Percentiles rank a stretch among this genome's conserved stretches.
phyloP scores from a whole-genome alignment of 345 rosid genomes.

The Salix purpurea region DNA sequence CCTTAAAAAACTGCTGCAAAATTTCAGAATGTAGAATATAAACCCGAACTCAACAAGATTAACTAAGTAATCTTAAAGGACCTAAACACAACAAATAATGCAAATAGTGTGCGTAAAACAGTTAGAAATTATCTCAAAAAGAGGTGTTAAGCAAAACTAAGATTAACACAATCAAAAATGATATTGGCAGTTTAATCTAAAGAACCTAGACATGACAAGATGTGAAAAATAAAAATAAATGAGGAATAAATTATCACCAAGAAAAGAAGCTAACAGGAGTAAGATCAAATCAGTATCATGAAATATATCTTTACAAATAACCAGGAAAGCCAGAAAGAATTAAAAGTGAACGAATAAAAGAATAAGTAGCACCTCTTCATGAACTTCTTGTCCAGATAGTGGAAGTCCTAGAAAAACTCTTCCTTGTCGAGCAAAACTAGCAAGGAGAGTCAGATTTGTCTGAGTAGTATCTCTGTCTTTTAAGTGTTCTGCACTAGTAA shows the following conservation, averaged over 20 bases:
- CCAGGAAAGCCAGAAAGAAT: not conserved
- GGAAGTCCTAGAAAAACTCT: conserved; percentile 88
- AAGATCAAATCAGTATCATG: not conserved
- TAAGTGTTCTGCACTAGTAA: conserved; percentile 67
- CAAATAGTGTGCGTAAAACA: not conserved
- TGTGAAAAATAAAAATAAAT: not conserved
- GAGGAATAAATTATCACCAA: not conserved
- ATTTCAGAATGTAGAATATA: conserved; percentile 23
- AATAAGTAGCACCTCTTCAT: conserved; percentile 62
- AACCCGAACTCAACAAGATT: not conserved
- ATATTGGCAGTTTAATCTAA: not conserved
- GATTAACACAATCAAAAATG: not conserved
- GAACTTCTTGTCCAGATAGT: conserved; percentile 73
- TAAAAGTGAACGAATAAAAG: not conserved
- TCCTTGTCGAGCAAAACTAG: conserved; percentile 97
- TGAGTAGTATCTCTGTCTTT: conserved; percentile 92
- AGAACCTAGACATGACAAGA: not conserved
- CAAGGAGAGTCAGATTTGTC: conserved; percentile 85
- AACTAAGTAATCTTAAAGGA: not conserved
- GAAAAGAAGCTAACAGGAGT: not conserved
- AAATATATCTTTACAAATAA: not conserved
- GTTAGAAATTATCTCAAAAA: not conserved
- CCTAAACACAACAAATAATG: not conserved
- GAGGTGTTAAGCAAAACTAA: not conserved
- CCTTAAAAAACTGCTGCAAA: conserved; percentile 68